These are phyloP conservation scores for Phalaenopsis aphrodite DNA, from an alignment of 106 monocot species.

Conservation along the genomic window DNA sequence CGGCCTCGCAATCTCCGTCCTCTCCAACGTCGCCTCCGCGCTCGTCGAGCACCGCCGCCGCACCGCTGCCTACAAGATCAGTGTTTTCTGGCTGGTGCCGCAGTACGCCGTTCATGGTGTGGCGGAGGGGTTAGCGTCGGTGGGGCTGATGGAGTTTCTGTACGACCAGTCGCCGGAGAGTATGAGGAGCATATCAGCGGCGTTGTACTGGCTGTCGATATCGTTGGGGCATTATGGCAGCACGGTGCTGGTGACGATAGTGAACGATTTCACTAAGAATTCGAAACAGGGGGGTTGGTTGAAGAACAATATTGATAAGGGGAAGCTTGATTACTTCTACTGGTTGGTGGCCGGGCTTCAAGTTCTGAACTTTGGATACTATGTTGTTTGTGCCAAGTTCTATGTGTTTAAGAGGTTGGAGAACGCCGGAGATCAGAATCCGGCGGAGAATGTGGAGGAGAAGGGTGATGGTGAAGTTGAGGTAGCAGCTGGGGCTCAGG, in stretches of 20 bases:
- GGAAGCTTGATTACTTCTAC: constrained; percentile 32
- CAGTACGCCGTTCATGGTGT: constrained; percentile 47
- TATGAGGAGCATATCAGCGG: constrained; percentile 57
- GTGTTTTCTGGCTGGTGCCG: constrained; percentile 58
- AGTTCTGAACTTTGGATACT: constrained; percentile 2
- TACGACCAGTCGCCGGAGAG: constrained; percentile 80
- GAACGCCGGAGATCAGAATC: background rate
- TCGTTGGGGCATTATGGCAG: constrained; percentile 47
- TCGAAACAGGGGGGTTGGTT: constrained; percentile 37
- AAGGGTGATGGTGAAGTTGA: background rate
- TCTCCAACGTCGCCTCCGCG: constrained; percentile 29
- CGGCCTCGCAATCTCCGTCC: constrained; percentile 36
- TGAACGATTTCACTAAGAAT: constrained; percentile 27
- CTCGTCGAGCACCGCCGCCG: constrained; percentile 37
- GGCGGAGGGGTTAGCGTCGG: constrained; percentile 36
- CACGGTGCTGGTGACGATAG: constrained; percentile 43
- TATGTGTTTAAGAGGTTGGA: constrained; percentile 3
- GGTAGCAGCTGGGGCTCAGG: background rate
- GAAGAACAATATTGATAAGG: constrained; percentile 33
- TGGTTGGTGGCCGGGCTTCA: constrained; percentile 2
- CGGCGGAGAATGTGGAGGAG: background rate
- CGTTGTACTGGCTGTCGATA: constrained; percentile 47
- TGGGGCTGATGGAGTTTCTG: constrained; percentile 65
- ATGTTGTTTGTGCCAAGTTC: background rate
- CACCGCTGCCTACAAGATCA: constrained; percentile 13